Percentiles rank a stretch among this genome's conserved stretches.
Conservation (phyloP, 176 grass and related monocot genomes). For the Musa troglodytarum region DNA sequence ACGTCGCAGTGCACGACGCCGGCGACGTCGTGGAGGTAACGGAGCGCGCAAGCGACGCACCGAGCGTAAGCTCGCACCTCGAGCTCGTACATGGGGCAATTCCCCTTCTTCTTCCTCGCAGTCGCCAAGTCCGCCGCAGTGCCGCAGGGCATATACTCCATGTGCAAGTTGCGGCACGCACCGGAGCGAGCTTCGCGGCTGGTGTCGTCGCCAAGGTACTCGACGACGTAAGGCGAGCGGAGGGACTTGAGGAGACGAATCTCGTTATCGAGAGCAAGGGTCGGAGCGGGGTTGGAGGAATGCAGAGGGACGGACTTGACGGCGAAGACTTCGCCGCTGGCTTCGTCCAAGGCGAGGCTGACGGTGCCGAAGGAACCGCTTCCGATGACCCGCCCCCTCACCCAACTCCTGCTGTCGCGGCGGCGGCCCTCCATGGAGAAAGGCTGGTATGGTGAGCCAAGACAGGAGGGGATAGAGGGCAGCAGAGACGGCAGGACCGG, state of each 20-base stretch:
- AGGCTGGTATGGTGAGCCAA: background rate
- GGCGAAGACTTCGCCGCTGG: conserved; percentile 42
- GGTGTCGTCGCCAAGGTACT: conserved; percentile 53
- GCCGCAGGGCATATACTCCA: conserved; percentile 72
- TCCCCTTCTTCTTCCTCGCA: background rate
- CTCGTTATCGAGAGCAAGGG: conserved; percentile 62
- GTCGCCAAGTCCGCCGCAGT: conserved; percentile 38
- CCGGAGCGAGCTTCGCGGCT: background rate
- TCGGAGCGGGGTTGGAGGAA: conserved; percentile 20
- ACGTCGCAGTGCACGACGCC: conserved; percentile 87
- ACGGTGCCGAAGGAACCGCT: conserved; percentile 66
- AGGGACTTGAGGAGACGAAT: conserved; percentile 51
- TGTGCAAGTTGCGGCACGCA: conserved; percentile 48
- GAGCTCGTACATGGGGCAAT: conserved; percentile 27
- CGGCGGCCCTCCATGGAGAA: conserved; percentile 18
- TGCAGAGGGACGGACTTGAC: conserved; percentile 58
- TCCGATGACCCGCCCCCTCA: conserved; percentile 60
- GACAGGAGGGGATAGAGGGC: conserved; percentile 1
- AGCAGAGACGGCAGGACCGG: background rate
- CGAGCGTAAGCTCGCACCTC: conserved; percentile 30
- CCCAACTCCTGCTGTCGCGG: conserved; percentile 24
- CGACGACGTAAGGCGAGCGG: conserved; percentile 57
- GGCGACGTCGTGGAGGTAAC: conserved; percentile 58
- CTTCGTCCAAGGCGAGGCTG: conserved; percentile 40
- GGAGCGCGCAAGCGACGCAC: conserved; percentile 49